Base-by-base conservation (phyloP, 441 rosid genomes). In the Gossypium laxum region DNA sequence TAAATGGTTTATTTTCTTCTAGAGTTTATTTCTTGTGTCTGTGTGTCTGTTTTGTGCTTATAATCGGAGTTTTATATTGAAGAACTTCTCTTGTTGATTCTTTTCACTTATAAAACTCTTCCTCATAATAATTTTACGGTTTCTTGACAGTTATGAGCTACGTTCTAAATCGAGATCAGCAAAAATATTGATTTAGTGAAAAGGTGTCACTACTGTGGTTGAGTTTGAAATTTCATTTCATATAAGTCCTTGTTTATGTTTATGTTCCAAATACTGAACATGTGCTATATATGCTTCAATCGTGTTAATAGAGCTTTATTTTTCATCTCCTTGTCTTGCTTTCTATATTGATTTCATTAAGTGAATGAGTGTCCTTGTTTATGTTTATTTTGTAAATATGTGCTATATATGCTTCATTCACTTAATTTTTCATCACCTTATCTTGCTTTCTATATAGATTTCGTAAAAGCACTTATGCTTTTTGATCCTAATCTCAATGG, bases 381-480 rank as follows among this genome's bases (percentile, higher is more conserved):
- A 34, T 62, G 8, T 38, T 54, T 3, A 38, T 34, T 62, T 19
- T 63, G 51, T 41, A 19, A 38, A 64, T 45, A 22, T 24, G n/a
- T 47, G 57, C 41, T 47, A 47, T 17, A 0, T 19, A 6, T 45
- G 56, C 38, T n/a, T 45, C 55, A 65, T 43, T 63, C 56, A n/a
- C 61, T 56, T 56, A 56, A 22, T 26, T 21, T 59, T 51, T 32
- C 19, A 18, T 52, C 0, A 6, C 48, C 45, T 30, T 51, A 17
- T 18, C 28, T 21, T 50, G 48, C 18, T 32, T 30, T 68, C 34
- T 68, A 26, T 68, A 15, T 54, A 30, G 47, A 54, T 59, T 52
- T 64, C 50, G 21, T 41, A 21, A 41, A 76, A 52, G 30, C 51
- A 41, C 24, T 61, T 8, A 41, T 70, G 47, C 43, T 57, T 47